These are phyloP conservation scores for Coemansia pectinata DNA, from an alignment of 192 early-diverging fungal genomes.

Conservation along the genomic window DNA sequence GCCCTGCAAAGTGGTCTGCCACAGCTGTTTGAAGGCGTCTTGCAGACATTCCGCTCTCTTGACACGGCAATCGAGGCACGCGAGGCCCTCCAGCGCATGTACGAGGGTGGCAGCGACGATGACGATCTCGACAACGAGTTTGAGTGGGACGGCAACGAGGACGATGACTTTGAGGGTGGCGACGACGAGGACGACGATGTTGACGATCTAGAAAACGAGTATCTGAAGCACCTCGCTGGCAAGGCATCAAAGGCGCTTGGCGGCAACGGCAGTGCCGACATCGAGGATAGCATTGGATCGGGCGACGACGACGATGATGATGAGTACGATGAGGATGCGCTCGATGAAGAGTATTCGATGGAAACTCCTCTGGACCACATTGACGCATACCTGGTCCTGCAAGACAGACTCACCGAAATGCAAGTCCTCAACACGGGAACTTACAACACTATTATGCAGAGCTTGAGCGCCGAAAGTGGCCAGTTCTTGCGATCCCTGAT, in stretches of 20 bases:
- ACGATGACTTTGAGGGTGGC: slow-evolving; percentile 59
- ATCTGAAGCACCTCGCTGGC: slow-evolving; percentile 60
- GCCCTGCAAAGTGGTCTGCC: slow-evolving; percentile 72
- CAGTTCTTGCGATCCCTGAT: slow-evolving; percentile 48
- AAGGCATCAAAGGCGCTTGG: slow-evolving; percentile 55
- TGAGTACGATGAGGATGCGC: slow-evolving; percentile 65
- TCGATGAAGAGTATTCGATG: slow-evolving; percentile 75
- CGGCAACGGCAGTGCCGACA: slow-evolving; percentile 38
- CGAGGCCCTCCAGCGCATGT: slow-evolving; percentile 48
- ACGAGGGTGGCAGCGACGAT: slow-evolving; percentile 42
- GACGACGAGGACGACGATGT: slow-evolving; percentile 65
- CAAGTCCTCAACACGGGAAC: slow-evolving; percentile 36
- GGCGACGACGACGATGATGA: slow-evolving; percentile 57
- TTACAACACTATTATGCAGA: slow-evolving; percentile 35
- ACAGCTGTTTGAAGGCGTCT: slow-evolving; percentile 70
- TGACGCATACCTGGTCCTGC: slow-evolving; percentile 72
- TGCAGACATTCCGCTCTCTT: slow-evolving; percentile 75
- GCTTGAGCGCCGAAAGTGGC: slow-evolving; percentile 40
- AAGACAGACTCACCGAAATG: slow-evolving; percentile 60
- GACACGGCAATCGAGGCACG: slow-evolving; percentile 58
- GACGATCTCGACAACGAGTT: slow-evolving; percentile 28
- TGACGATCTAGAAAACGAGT: slow-evolving; percentile 64
- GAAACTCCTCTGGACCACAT: slow-evolving; percentile 79
- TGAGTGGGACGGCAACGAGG: slow-evolving; percentile 48
- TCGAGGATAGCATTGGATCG: slow-evolving; percentile 31